Evolutionary conservation across 257 asterid species (phyloP).

Genomic region (Nicotiana attenuata): DNA sequence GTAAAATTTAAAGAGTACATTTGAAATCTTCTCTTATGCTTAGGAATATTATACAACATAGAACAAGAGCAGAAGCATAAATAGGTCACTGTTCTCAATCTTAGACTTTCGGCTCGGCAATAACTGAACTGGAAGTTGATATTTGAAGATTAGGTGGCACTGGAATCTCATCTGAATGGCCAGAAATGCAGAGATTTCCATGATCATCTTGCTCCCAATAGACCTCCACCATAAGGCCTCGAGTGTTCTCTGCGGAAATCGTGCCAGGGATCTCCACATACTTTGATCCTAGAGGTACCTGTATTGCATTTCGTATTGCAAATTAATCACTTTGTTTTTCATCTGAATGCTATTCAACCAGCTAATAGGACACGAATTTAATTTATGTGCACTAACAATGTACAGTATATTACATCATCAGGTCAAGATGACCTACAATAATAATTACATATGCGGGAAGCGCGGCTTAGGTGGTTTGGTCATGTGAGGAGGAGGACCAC

Average conservation of each 20-base stretch:
- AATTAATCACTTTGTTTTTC: background rate
- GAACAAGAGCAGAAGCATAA: background rate
- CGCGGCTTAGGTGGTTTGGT: too few relatives aligned
- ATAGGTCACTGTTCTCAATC: background rate
- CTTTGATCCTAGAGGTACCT: slow-evolving; percentile 27
- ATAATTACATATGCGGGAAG: too few relatives aligned
- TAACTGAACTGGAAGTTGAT: slow-evolving; percentile 1
- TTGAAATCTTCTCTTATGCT: background rate
- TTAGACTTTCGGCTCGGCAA: background rate
- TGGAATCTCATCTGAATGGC: slow-evolving; percentile 27
- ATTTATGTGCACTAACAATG: too few relatives aligned
- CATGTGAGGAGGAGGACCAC: too few relatives aligned
- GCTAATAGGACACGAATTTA: too few relatives aligned
- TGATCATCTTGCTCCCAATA: slow-evolving; percentile 32
- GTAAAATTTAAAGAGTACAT: background rate
- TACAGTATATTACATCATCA: too few relatives aligned
- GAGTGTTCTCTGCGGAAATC: slow-evolving; percentile 14
- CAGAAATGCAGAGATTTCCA: slow-evolving; percentile 31
- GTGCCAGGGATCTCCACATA: slow-evolving; percentile 28
- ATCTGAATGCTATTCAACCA: background rate
- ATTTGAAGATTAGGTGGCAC: slow-evolving; percentile 13
- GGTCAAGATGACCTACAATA: too few relatives aligned
- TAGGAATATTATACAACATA: background rate
- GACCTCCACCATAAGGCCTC: slow-evolving; percentile 32
- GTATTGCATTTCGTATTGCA: background rate